Percentiles rank a stretch among this genome's conserved stretches.
phyloP scores from a whole-genome alignment of 129 eudicot genomes.

The Dittrichia graveolens region DNA sequence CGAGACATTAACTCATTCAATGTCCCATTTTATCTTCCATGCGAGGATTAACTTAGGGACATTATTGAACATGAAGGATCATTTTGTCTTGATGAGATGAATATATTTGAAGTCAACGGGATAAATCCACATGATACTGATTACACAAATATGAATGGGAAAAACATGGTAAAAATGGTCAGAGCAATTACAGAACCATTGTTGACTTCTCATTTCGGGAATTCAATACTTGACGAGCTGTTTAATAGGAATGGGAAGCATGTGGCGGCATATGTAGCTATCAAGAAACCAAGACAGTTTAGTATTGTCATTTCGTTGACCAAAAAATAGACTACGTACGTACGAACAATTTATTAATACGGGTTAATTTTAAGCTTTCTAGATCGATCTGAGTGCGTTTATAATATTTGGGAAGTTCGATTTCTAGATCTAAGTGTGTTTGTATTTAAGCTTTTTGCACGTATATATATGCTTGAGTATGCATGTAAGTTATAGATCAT shows the following conservation, averaged over 20 bases:
- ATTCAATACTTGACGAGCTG: conserved; percentile 17
- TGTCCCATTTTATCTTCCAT: not conserved
- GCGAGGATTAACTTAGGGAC: not conserved
- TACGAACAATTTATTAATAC: too few species aligned
- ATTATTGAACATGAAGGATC: not conserved
- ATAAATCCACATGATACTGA: not conserved
- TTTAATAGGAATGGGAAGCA: conserved; percentile 15
- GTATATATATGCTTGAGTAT: too few species aligned
- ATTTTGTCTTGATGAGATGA: not conserved
- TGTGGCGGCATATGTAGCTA: not conserved
- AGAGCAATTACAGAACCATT: conserved; percentile 29
- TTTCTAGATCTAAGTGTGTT: too few species aligned
- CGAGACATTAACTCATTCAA: not conserved
- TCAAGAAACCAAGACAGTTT: not conserved
- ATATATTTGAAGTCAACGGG: not conserved
- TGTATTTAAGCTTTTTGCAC: too few species aligned
- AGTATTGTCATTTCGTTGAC: conserved; percentile 17
- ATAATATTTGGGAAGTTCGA: too few species aligned
- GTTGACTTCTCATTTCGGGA: conserved; percentile 33
- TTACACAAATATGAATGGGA: conserved; percentile 4
- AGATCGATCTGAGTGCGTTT: too few species aligned
- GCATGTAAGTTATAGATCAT: too few species aligned
- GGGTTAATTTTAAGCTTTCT: too few species aligned
- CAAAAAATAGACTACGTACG: not conserved
- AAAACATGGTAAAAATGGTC: not conserved